Base-by-base conservation (phyloP, 2,329 filamentous ascomycete genomes). In the Fusarium floridanum region DNA sequence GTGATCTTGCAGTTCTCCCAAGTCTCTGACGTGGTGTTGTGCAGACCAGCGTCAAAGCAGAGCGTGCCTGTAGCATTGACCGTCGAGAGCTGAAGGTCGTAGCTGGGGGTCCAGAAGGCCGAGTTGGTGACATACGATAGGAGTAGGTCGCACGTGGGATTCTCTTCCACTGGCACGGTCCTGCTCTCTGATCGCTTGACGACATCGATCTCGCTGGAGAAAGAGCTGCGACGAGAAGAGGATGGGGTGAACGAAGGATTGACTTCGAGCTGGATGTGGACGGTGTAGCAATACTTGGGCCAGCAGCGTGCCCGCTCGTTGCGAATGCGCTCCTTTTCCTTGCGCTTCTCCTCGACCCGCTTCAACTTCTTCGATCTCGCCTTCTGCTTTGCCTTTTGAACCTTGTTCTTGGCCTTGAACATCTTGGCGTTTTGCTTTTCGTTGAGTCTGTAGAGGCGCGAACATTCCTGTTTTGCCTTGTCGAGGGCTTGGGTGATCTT, bases 81-180 rank as follows among this genome's bases (percentile, higher is more conserved):
- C 2, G 91, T 91, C 14, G 86, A 89, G n/a, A 93, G 84, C 61
- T 86, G 86, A 43, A 92, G 81, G 74, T 93, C 90, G 78, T 93
- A 93, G 65, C 86, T 88, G 3, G 91, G 89, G 0, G 83, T 82
- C 91, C 91, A 93, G 70, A 83, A 88, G 0, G 90, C 90, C 1
- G 85, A 85, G 9, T 84, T 83, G 0, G 91, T 91, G 39, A 91
- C 86, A 76, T 92, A 92, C 1, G 87, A 89, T n/a, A 92, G 76
- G 5, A 86, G 83, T 8, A 92, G 79, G 61, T 87, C 83, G 77
- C 86, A 88, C 5, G 68, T 60, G 1, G 66, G 56, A 2, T 55
- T 8, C 50, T 81, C 55, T 60, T 68, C 77, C 2, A 65, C 60
- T 1, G 73, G 76, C 5, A 68, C 60, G 3, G 64, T 77, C 43